phyloP scores from a whole-genome alignment of 768 basidiomycete genomes.

The Trichaptum fuscoviolaceum region DNA sequence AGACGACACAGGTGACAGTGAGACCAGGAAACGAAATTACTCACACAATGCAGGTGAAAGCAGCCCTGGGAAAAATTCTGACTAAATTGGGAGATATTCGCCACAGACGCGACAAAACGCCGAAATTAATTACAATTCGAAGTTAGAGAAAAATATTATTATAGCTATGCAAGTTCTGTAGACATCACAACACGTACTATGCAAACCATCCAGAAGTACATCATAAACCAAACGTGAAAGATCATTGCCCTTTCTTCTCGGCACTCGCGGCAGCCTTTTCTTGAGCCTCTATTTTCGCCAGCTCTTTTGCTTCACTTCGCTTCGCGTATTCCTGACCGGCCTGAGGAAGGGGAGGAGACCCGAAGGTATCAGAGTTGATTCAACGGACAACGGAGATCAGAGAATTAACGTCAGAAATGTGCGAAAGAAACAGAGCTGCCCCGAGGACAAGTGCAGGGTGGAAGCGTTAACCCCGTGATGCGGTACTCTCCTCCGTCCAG shows the following conservation, averaged over 20 bases:
- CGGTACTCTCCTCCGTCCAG: neutral
- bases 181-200: constrained; percentile 18
- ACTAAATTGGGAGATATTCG: constrained; percentile 1
- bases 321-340: constrained; percentile 83
- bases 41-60: neutral
- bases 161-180: constrained; percentile 16
- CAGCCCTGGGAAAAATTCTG: constrained; percentile 1
- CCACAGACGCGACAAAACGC: constrained; percentile 7
- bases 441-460: neutral
- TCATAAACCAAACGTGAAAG: constrained; percentile 2
- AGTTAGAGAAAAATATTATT: constrained; percentile 13
- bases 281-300: constrained; percentile 24
- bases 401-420: neutral
- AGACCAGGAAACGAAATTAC: neutral
- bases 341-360: constrained; percentile 32
- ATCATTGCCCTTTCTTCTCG: constrained; percentile 12
- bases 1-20: constrained; percentile 6
- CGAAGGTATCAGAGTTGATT: constrained; percentile 9
- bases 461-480: neutral
- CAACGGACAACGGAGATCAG: neutral
- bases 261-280: constrained; percentile 11
- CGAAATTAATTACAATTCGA: constrained; percentile 3
- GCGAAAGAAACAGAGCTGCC: neutral
- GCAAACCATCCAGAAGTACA: constrained; percentile 7
- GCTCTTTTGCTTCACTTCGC: constrained; percentile 47